Evolutionary conservation across 2,329 filamentous ascomycete species (phyloP).

Genomic region (Pseudohalonectria lignicola): DNA sequence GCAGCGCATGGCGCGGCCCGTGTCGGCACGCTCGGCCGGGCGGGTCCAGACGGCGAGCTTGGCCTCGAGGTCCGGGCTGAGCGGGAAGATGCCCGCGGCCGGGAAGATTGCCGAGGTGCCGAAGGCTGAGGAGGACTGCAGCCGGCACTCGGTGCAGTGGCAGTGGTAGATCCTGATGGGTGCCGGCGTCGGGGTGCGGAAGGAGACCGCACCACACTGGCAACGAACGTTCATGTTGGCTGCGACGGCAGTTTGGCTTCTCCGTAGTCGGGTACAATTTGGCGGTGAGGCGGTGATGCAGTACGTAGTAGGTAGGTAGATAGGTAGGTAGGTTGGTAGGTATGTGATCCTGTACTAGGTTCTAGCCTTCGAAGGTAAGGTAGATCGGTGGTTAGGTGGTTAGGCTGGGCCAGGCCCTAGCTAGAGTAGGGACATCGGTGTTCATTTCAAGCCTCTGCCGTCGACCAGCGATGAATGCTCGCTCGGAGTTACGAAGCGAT

Average conservation of each 20-base stretch:
- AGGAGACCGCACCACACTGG: conserved; percentile 53
- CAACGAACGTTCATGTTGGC: conserved; percentile 45
- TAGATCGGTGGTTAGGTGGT: too few species aligned
- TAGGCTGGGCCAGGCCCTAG: too few species aligned
- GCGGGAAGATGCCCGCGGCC: conserved; percentile 4
- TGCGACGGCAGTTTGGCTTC: background rate
- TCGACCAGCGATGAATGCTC: too few species aligned
- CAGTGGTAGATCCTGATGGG: conserved; percentile 61
- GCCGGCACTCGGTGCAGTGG: conserved; percentile 56
- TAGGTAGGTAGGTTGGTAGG: too few species aligned
- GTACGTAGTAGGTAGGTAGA: too few species aligned
- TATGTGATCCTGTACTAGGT: too few species aligned
- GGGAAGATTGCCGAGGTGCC: conserved; percentile 10
- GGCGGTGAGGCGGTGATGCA: too few species aligned
- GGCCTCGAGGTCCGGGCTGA: conserved; percentile 1
- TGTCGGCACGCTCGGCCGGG: conserved; percentile 3
- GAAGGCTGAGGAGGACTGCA: conserved; percentile 44
- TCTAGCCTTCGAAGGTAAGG: too few species aligned
- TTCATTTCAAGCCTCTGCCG: too few species aligned
- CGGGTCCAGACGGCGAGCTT: conserved; percentile 5
- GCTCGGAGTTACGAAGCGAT: too few species aligned
- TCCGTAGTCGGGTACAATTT: too few species aligned
- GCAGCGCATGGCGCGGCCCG: conserved; percentile 8
- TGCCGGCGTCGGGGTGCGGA: conserved; percentile 47
- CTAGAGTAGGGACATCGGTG: too few species aligned